Base-by-base conservation (phyloP, 352 stramenopile genomes). In the Nothophytophthora sp. region DNA sequence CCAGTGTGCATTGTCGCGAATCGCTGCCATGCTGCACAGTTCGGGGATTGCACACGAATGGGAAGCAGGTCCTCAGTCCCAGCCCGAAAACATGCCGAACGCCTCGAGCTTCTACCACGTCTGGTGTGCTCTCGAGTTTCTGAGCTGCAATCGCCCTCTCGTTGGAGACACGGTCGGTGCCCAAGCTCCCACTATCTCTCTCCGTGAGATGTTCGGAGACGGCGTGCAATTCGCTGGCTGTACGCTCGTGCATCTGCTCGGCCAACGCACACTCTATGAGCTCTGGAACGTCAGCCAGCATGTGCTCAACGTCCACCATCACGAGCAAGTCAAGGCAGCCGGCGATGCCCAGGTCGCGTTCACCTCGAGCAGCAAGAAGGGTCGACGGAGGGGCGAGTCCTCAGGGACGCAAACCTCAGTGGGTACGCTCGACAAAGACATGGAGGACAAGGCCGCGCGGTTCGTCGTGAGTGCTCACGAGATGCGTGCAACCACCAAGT, bases 121-220 rank as follows among this genome's bases (percentile, higher is more conserved):
- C 1, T 88, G 80, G 76, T 72, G 58, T 29, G 76, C 73, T 3
- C 60, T 90, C 16, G 76, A 90, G 50, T 90, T 84, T 47, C 40
- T 86, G 4, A 81, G 63, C 32, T 87, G 76, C 48, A 64, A 58
- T 15, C 51, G 38, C 20, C 47, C 60, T 28, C 59, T 50, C 33
- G 48, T 46, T 18, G 51, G 8, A 10, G 41, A 43, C 18, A 32
- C 37, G 10, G 36, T 19, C 3, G 58, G 36, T 32, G 45, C 54
- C 0, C 37, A 46, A 16, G 30, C 35, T 30, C 20, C 32, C 19
- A 1, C 40, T n/a, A 34, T 66, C 27, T 51, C 65, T 2, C 41
- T 64, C 16, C 70, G 67, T 1, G 56, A 71, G 7, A 64, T 68
- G 23, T 89, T 81, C 36, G 76, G 76, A 6, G 76, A 90, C 49